phyloP scores from a whole-genome alignment of 495 filamentous ascomycete species.

The Aspergillus heteromorphus region DNA sequence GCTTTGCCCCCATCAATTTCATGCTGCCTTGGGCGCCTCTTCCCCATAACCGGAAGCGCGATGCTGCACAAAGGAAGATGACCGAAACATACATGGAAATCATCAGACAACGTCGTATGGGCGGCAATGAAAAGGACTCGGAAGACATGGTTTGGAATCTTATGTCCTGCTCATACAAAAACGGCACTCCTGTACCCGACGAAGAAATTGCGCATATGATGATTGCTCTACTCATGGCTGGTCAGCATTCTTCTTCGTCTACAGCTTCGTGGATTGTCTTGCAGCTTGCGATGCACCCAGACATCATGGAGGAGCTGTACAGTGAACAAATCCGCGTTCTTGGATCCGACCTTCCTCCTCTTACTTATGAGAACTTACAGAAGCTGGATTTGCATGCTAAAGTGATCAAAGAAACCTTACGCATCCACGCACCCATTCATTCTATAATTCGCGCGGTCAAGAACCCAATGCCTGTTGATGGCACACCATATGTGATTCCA shows the following conservation, averaged over 20 bases:
- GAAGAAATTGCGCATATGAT: slow-evolving; percentile 62
- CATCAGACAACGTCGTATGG: slow-evolving; percentile 46
- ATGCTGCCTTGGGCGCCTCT: slow-evolving; percentile 58
- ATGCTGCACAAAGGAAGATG: slow-evolving; percentile 53
- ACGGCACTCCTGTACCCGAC: slow-evolving; percentile 56
- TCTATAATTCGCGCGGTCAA: slow-evolving; percentile 58
- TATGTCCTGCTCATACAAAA: slow-evolving; percentile 59
- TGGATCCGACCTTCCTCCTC: slow-evolving; percentile 44
- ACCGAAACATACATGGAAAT: slow-evolving; percentile 56
- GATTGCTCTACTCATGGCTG: slow-evolving; percentile 63
- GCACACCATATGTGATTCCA: slow-evolving; percentile 43
- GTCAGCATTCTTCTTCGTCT: slow-evolving; percentile 58
- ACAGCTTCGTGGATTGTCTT: slow-evolving; percentile 58
- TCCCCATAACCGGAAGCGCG: slow-evolving; percentile 57
- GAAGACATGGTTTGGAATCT: slow-evolving; percentile 68
- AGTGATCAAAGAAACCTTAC: slow-evolving; percentile 57
- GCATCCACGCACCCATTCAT: slow-evolving; percentile 61
- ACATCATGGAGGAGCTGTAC: slow-evolving; percentile 54
- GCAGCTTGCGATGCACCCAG: slow-evolving; percentile 49
- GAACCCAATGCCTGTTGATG: slow-evolving; percentile 48
- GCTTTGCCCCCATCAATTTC: slow-evolving; percentile 62
- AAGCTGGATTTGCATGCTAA: slow-evolving; percentile 52
- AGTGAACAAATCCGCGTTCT: slow-evolving; percentile 49
- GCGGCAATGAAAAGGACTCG: slow-evolving; percentile 45
- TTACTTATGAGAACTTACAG: slow-evolving; percentile 51